Evolutionary conservation across 129 eudicot species (phyloP), one percentile per base, ranked within the genome.

Genomic region (Helichrysum umbraculigerum): DNA sequence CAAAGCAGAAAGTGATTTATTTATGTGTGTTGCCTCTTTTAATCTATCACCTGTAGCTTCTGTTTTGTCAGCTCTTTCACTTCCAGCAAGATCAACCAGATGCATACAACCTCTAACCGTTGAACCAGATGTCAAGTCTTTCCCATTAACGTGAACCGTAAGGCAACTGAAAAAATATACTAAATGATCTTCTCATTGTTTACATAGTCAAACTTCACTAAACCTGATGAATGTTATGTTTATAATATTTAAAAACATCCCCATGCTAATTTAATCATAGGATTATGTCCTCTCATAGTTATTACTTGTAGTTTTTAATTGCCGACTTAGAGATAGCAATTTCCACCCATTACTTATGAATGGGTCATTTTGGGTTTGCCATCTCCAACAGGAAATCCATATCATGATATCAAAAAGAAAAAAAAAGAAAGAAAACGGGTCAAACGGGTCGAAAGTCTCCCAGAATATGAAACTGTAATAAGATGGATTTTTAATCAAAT

Each of bases 51-150:
- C 97, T 34, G 78, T 77, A 22, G 87, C 97, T 74, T 86, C 97
- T 3, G 93, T 77, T 81, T 91, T 91, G 67, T 91, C 91, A 25
- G 82, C 84, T 86, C 97, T 86, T 86, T 91, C 97, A 68, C 97
- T 91, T 76, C 97, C 97, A 19, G 97, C 97, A 77, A 91, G 83
- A 86, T 90, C 96, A 35, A 90, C 96, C 71, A 90, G 74, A 83
- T 90, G 96, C 96, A 90, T 87, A 76, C 93, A 88, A 52, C 93
- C 97, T 61, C 87, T 88, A 64, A 88, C 82, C 7, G 74, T 63
- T 63, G 97, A 22, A 34, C 93, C 91, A 0, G 93, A 73, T 42
- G 91, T 81, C 85, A 91, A 62, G 66, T 91, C 86, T 82, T 71
- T 85, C 39, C 96, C 96, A 66, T 78, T 87, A 30, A 87, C 92